Evolutionary conservation across 495 filamentous ascomycete genomes (phyloP).

Genomic region (Aspergillus carlsbadensis): DNA sequence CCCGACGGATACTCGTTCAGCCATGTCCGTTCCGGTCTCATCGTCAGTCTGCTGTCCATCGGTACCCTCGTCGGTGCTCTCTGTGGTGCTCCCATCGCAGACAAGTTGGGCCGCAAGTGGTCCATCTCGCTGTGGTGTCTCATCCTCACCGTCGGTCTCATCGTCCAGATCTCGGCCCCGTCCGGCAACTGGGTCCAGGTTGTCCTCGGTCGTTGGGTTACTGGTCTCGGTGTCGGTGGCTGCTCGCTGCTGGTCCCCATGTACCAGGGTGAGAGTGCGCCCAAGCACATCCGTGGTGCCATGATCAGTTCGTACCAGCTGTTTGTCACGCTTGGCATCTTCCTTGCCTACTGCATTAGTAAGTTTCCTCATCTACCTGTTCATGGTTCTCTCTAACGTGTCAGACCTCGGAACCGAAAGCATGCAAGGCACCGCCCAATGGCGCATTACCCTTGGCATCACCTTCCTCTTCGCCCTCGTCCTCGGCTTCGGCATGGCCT

Average conservation of each 20-base stretch:
- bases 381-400: too few species aligned
- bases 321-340: constrained; percentile 85
- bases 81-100: constrained; percentile 53
- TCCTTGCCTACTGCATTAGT: constrained; percentile 72
- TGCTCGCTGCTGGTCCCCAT: constrained; percentile 70
- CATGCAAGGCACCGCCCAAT: constrained; percentile 52
- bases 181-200: constrained; percentile 52
- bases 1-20: constrained; percentile 42
- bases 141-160: constrained; percentile 62
- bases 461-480: constrained; percentile 72
- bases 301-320: constrained; percentile 77
- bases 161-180: constrained; percentile 63
- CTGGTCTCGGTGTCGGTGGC: constrained; percentile 67
- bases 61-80: constrained; percentile 69
- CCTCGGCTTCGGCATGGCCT: constrained; percentile 69
- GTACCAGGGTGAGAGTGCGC: constrained; percentile 71
- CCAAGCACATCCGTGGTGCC: constrained; percentile 63
- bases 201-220: constrained; percentile 56
- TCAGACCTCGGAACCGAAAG: constrained; percentile 63
- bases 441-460: constrained; percentile 77
- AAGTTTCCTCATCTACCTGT: too few species aligned
- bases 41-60: constrained; percentile 58
- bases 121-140: constrained; percentile 55
- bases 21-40: constrained; percentile 50
- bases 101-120: constrained; percentile 52